These are phyloP conservation scores for Rhodotorula sphaerocarpa DNA, from an alignment of 768 basidiomycete genomes.

Conservation along the genomic window DNA sequence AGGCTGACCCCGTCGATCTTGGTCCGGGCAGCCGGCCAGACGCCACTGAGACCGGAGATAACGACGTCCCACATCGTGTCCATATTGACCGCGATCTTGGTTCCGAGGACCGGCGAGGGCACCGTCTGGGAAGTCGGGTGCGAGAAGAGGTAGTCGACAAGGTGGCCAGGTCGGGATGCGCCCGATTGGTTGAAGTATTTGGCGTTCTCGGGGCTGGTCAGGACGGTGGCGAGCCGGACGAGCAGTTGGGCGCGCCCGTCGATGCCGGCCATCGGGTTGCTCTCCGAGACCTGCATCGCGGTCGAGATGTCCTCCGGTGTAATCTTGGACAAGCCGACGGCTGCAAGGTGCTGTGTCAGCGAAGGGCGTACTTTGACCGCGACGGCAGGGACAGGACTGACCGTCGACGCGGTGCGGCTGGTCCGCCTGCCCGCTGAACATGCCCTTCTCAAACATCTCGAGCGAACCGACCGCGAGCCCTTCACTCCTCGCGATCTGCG, in stretches of 20 bases:
- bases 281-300: constrained; percentile 66
- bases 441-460: constrained; percentile 74
- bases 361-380: background rate
- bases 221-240: constrained; percentile 61
- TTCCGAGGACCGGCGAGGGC: constrained; percentile 19
- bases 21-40: constrained; percentile 71
- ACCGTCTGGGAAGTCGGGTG: constrained; percentile 31
- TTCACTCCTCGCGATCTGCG: constrained; percentile 57
- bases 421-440: constrained; percentile 61
- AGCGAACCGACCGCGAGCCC: constrained; percentile 79
- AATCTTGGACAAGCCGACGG: constrained; percentile 60
- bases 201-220: constrained; percentile 51
- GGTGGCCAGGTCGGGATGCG: constrained; percentile 27
- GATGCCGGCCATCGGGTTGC: constrained; percentile 82
- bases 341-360: constrained; percentile 45
- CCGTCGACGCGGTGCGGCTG: constrained; percentile 74
- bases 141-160: constrained; percentile 39
- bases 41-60: constrained; percentile 69
- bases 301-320: constrained; percentile 54
- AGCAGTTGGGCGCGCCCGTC: constrained; percentile 76
- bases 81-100: constrained; percentile 52
- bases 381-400: constrained; percentile 43
- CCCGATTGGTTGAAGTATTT: constrained; percentile 51
- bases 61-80: constrained; percentile 71
- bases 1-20: constrained; percentile 61